Evolutionary conservation across 1,284 basidiomycete genomes (phyloP).

Genomic region (Heterobasidion annosum): DNA sequence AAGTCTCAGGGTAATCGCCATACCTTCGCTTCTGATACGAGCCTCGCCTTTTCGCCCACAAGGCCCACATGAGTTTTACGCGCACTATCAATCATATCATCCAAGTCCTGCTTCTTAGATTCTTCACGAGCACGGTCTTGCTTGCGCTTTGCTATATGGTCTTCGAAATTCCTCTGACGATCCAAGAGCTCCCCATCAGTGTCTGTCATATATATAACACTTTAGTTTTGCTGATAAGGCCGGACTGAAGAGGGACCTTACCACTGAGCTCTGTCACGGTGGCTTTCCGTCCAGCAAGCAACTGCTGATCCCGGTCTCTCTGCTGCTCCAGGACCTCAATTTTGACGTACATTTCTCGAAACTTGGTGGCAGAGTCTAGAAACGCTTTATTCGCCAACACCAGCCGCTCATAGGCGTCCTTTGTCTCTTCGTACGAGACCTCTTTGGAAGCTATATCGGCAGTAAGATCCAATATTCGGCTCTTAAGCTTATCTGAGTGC

Average conservation of each 20-base stretch:
- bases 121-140: slow-evolving; percentile 39
- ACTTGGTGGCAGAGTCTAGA: slow-evolving; percentile 77
- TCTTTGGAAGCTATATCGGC: slow-evolving; percentile 64
- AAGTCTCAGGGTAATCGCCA: slow-evolving; percentile 7
- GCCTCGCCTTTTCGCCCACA: slow-evolving; percentile 48
- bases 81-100: slow-evolving; percentile 51
- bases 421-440: slow-evolving; percentile 67
- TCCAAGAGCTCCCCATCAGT: slow-evolving; percentile 69
- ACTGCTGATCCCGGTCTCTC: slow-evolving; percentile 42
- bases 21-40: slow-evolving; percentile 61
- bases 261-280: background rate
- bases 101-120: slow-evolving; percentile 46
- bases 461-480: slow-evolving; percentile 58
- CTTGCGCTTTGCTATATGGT: slow-evolving; percentile 48
- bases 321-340: slow-evolving; percentile 62
- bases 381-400: slow-evolving; percentile 75
- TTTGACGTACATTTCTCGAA: slow-evolving; percentile 75
- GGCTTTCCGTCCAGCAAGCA: slow-evolving; percentile 39
- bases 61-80: slow-evolving; percentile 48
- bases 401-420: slow-evolving; percentile 54
- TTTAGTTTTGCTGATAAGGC: background rate
- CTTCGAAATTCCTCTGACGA: slow-evolving; percentile 67
- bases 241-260: too few relatives aligned
- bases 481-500: slow-evolving; percentile 77
- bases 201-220: slow-evolving; percentile 35